A percentile compares a stretch with the other conserved stretches of the same genome.
Conservation (phyloP, 2,329 filamentous ascomycete species). For the Phaeoacremonium minimum region DNA sequence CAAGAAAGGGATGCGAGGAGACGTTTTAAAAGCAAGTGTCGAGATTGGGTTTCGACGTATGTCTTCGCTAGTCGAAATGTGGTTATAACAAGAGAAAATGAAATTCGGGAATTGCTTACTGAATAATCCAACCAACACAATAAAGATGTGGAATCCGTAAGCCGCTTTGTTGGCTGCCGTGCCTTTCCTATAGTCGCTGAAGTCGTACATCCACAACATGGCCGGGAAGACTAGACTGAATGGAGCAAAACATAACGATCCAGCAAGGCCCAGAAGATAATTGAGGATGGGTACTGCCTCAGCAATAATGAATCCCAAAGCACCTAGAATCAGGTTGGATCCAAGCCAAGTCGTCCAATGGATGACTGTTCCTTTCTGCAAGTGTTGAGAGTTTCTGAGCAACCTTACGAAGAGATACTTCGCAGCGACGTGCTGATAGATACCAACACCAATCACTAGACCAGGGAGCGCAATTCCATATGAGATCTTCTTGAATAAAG, state of each 20-base stretch:
- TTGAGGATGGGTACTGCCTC: conserved; percentile 29
- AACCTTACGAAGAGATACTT: conserved; percentile 35
- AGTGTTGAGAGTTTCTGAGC: conserved; percentile 27
- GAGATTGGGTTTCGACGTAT: too few species aligned
- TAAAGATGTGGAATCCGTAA: conserved; percentile 17
- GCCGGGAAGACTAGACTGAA: conserved; percentile 21
- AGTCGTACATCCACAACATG: conserved; percentile 19
- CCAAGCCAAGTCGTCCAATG: conserved; percentile 32
- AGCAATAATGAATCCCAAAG: conserved; percentile 24
- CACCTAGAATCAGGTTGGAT: conserved; percentile 20
- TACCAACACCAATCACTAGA: conserved; percentile 9
- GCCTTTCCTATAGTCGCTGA: conserved; percentile 12
- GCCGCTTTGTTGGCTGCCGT: conserved; percentile 8
- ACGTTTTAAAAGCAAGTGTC: too few species aligned
- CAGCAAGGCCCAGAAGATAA: conserved; percentile 25
- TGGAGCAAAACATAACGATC: conserved; percentile 21
- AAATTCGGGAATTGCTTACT: too few species aligned
- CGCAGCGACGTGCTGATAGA: conserved; percentile 25
- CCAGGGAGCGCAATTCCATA: conserved; percentile 25
- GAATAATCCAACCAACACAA: conserved; percentile 15
- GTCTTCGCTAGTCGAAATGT: too few species aligned
- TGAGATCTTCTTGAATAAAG: conserved; percentile 23
- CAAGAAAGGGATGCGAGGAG: too few species aligned
- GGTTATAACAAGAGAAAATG: too few species aligned
- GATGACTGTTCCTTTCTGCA: conserved; percentile 25